Conservation (phyloP, 306 rosid species). For the Quercus variabilis region DNA sequence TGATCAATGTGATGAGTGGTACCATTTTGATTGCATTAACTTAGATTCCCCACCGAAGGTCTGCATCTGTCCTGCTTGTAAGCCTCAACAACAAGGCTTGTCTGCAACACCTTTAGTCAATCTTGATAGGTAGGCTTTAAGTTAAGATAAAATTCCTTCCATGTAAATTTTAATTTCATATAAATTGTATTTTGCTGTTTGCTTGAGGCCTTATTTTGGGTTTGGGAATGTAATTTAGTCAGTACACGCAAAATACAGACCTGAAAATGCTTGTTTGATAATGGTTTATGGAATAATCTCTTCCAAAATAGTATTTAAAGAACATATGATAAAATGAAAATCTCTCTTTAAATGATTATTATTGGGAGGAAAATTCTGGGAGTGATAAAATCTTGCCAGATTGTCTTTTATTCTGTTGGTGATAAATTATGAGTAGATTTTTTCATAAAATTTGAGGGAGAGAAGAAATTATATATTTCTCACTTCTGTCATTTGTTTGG, state of each 20-base stretch:
- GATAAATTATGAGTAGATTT: not conserved
- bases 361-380: not conserved
- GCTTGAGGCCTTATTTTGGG: not conserved
- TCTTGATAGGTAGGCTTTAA: conserved; percentile 57
- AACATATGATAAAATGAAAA: not conserved
- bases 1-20: conserved; percentile 81
- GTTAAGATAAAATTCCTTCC: not conserved
- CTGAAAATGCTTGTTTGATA: not conserved
- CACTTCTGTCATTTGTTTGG: not conserved
- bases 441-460: not conserved
- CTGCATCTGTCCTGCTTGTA: conserved; percentile 88
- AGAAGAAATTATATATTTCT: not conserved
- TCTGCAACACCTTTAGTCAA: conserved; percentile 20
- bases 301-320: not conserved
- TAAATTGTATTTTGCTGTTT: not conserved
- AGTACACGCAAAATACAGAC: not conserved
- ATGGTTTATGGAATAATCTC: not conserved
- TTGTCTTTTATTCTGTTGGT: not conserved
- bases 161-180: not conserved
- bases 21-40: conserved; percentile 89
- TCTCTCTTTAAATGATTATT: not conserved
- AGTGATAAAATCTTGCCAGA: not conserved
- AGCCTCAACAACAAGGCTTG: conserved; percentile 40
- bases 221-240: not conserved
- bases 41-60: conserved; percentile 42